phyloP scores from a whole-genome alignment of 805 yeast genomes.

The Torulaspora franciscae region DNA sequence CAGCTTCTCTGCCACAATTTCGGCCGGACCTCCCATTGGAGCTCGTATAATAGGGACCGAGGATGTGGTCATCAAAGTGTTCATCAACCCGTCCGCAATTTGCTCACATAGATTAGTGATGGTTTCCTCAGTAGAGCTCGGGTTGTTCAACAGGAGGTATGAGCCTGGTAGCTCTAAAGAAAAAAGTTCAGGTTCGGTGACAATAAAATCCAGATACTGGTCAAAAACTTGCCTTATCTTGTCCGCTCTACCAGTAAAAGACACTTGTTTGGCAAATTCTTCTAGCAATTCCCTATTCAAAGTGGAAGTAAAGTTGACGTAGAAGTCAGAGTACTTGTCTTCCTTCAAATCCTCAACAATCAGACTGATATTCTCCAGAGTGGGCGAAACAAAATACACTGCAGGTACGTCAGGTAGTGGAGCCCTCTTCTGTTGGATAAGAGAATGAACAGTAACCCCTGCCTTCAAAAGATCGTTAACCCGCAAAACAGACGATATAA shows the following conservation, averaged over 20 bases:
- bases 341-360: constrained; percentile 68
- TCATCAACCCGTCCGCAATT: constrained; percentile 76
- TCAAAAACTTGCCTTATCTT: constrained; percentile 86
- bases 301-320: constrained; percentile 81
- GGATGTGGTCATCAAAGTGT: constrained; percentile 70
- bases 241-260: constrained; percentile 62
- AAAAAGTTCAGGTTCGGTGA: constrained; percentile 88
- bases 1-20: constrained; percentile 80
- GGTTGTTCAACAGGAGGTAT: constrained; percentile 65
- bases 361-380: constrained; percentile 61
- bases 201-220: constrained; percentile 87
- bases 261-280: constrained; percentile 79
- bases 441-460: constrained; percentile 87
- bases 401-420: constrained; percentile 92
- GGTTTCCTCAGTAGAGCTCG: constrained; percentile 65
- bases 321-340: constrained; percentile 73
- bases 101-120: constrained; percentile 63
- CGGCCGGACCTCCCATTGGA: constrained; percentile 92
- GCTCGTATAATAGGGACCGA: constrained; percentile 87
- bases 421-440: constrained; percentile 67
- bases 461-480: constrained; percentile 85
- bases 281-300: constrained; percentile 76
- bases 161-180: constrained; percentile 64
- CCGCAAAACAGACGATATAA: constrained; percentile 84
- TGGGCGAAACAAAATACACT: constrained; percentile 86